Conservation (phyloP, 257 asterid species). For the Penstemon barbatus region DNA sequence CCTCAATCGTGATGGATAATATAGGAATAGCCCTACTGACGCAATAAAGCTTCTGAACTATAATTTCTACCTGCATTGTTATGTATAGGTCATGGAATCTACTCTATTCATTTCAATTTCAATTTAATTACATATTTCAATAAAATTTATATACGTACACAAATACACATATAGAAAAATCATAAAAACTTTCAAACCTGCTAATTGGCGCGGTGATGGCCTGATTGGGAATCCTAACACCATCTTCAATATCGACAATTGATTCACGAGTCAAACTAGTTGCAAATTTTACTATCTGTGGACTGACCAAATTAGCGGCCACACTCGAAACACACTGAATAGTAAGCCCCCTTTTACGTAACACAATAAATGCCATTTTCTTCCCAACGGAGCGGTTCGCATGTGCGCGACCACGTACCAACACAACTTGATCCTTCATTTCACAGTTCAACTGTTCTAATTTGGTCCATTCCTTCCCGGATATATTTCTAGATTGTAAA, state of each 20-base stretch:
- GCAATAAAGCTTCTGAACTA: constrained; percentile 61
- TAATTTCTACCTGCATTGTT: constrained; percentile 41
- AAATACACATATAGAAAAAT: no score
- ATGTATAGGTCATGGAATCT: no score
- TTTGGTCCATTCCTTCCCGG: constrained; percentile 74
- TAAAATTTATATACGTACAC: no score
- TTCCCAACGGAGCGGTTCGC: constrained; percentile 67
- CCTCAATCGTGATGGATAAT: constrained; percentile 70
- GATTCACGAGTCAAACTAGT: constrained; percentile 66
- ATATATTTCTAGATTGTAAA: constrained; percentile 63
- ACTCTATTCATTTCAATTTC: no score
- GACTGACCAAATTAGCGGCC: constrained; percentile 60
- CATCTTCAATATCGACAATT: constrained; percentile 69
- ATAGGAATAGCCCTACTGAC: constrained; percentile 60
- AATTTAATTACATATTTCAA: no score
- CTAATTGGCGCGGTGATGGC: constrained; percentile 70
- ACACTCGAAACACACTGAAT: constrained; percentile 64
- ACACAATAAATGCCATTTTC: constrained; percentile 76
- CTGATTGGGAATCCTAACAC: constrained; percentile 57
- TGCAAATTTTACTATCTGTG: constrained; percentile 77
- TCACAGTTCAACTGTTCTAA: constrained; percentile 42
- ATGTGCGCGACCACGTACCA: constrained; percentile 74
- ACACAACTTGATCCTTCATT: constrained; percentile 57
- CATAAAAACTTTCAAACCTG: constrained; percentile 45
- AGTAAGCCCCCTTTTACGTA: constrained; percentile 61